phyloP scores from a whole-genome alignment of 139 green algal species.

The Eudorina sp. region DNA sequence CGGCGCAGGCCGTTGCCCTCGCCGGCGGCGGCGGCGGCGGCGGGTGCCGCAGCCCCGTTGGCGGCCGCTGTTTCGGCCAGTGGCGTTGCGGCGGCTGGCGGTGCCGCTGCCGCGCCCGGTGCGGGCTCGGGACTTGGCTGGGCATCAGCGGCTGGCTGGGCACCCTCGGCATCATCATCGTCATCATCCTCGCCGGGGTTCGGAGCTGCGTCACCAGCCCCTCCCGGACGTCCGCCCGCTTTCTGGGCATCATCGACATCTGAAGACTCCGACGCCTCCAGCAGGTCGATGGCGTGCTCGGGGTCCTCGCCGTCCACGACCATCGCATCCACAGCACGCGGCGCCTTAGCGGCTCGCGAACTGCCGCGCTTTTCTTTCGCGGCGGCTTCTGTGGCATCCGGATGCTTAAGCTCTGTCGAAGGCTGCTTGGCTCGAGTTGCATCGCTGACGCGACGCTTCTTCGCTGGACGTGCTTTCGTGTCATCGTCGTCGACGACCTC shows the following conservation, averaged over 20 bases:
- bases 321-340: background rate
- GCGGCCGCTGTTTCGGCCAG: background rate
- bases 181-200: background rate
- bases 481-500: background rate
- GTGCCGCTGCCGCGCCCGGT: background rate
- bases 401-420: background rate
- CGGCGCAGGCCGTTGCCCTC: constrained; percentile 21
- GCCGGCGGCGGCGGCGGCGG: background rate
- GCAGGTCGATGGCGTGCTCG: background rate
- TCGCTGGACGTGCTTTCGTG: background rate
- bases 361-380: background rate
- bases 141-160: background rate
- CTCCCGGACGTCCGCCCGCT: background rate
- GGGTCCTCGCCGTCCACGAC: background rate
- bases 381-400: background rate
- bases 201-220: background rate
- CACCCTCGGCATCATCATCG: background rate
- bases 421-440: background rate
- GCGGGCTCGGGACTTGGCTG: background rate
- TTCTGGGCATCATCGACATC: background rate
- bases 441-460: background rate
- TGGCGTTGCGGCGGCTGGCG: background rate
- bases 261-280: background rate
- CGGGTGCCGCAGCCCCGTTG: background rate
- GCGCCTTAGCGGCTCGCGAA: background rate